Percentiles rank a stretch among this genome's conserved stretches.
Conservation (phyloP, 768 basidiomycete genomes). For the Leccinellum luteum region DNA sequence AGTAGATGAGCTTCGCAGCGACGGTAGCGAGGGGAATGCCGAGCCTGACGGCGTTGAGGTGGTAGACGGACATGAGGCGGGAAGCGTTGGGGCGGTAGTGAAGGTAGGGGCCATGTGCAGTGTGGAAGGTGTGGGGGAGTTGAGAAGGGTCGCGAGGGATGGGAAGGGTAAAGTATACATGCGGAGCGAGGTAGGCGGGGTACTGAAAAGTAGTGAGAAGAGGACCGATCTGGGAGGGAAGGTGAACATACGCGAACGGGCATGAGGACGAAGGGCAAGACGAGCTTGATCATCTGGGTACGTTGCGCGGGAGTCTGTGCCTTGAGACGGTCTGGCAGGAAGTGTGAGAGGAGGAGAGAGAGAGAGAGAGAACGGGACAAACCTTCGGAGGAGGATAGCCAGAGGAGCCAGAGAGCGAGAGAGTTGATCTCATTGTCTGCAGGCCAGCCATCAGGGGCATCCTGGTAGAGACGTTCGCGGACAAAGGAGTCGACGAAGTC, state of each 20-base stretch:
- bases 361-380: slow-evolving; percentile 16
- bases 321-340: slow-evolving; percentile 27
- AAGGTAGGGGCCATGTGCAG: slow-evolving; percentile 48
- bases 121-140: slow-evolving; percentile 30
- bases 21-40: slow-evolving; percentile 46
- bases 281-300: slow-evolving; percentile 27
- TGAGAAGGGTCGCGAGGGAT: slow-evolving; percentile 26
- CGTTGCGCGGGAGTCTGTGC: slow-evolving; percentile 29
- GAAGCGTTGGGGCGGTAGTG: slow-evolving; percentile 40
- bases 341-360: slow-evolving; percentile 14
- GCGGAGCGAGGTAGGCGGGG: slow-evolving; percentile 55
- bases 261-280: slow-evolving; percentile 48
- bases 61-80: slow-evolving; percentile 28
- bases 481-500: slow-evolving; percentile 45
- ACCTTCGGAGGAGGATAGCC: slow-evolving; percentile 58
- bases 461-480: slow-evolving; percentile 45
- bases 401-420: slow-evolving; percentile 60
- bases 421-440: slow-evolving; percentile 46
- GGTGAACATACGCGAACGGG: slow-evolving; percentile 43
- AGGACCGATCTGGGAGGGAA: neutral
- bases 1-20: slow-evolving; percentile 63
- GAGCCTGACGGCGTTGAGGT: slow-evolving; percentile 26
- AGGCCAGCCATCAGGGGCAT: slow-evolving; percentile 52
- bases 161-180: slow-evolving; percentile 58
- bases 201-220: slow-evolving; percentile 39